Evolutionary conservation across 192 early-diverging fungal genomes (phyloP), one percentile per base, ranked within the genome.

Genomic region (Entrophospora sp.): DNA sequence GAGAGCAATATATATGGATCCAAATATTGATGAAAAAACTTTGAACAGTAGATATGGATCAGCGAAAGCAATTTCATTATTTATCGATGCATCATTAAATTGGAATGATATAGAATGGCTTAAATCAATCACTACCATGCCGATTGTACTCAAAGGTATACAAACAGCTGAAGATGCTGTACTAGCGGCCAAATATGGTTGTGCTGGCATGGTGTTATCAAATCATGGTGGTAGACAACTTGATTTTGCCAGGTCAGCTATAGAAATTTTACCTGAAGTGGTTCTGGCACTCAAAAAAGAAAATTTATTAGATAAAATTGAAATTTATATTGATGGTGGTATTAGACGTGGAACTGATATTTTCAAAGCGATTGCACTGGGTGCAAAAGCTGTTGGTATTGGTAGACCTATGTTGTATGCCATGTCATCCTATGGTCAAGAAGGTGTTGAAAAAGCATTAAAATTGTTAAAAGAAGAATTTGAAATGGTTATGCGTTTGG

Each of bases 221-320:
- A 99, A 99, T 72, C 97, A 99, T 69, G 97, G 96, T 51, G 97
- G 97, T 18, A 79, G 97, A 5, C 97, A 99, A 74, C 73, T 99
- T 48, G 97, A 98, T 66, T 80, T 80, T 70, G 77, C 74, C 20
- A 53, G 77, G 73, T 68, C 71, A 57, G 69, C 63, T 18, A 89
- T 97, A 62, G 96, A 99, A 52, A 86, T 92, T 9, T 73, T 99
- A 32, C 86, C 87, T 10, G 93, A 96, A 61, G 89, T 95, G 18
- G 81, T 95, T 71, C 83, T 84, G 24, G 91, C 84, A 2, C 80
- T 87, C n/a, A 75, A 73, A 55, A 78, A 61, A 10, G 71, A 78
- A 37, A 65, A 73, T n/a, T 43, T 77, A n/a, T 62, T 66, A 43
- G 55, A 74, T 53, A 80, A 81, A 37, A 73, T 97, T 27, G 92